phyloP scores from a whole-genome alignment of 2,329 filamentous ascomycete genomes.

The Ophiostoma perfectum region DNA sequence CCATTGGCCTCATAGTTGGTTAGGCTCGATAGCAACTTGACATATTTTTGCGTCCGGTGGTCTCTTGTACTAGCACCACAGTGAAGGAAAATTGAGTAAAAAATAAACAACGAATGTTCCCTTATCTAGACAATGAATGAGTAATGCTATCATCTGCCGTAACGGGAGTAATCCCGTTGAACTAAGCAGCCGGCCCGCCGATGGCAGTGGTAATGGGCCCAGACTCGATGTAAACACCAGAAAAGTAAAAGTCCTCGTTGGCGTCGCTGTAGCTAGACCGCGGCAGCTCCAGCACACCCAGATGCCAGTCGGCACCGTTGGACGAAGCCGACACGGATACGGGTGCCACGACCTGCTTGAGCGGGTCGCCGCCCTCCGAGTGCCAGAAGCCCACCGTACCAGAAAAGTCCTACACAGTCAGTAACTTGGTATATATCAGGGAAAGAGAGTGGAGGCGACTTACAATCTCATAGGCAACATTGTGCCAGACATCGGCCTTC shows the following conservation, averaged over 20 bases:
- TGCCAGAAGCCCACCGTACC: constrained; percentile 64
- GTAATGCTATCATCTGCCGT: too few relatives aligned
- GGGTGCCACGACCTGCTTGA: constrained; percentile 55
- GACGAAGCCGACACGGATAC: constrained; percentile 56
- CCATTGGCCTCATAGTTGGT: too few relatives aligned
- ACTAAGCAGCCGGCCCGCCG: constrained; percentile 23
- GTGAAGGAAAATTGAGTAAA: too few relatives aligned
- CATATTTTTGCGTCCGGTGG: too few relatives aligned
- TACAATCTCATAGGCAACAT: constrained; percentile 64
- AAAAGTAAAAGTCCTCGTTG: constrained; percentile 65
- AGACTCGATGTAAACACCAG: constrained; percentile 64
- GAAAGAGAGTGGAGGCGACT: too few relatives aligned
- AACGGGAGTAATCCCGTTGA: too few relatives aligned
- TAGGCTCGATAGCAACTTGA: too few relatives aligned
- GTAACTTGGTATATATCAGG: too few relatives aligned
- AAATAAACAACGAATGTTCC: too few relatives aligned
- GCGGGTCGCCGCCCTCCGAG: constrained; percentile 54
- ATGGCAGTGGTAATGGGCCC: constrained; percentile 36
- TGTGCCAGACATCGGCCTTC: constrained; percentile 63
- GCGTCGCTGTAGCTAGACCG: constrained; percentile 48
- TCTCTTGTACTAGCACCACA: too few relatives aligned
- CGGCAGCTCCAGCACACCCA: constrained; percentile 63
- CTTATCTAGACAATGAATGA: too few relatives aligned
- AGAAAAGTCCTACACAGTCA: constrained; percentile 45
- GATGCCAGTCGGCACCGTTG: constrained; percentile 67